Base-by-base conservation (phyloP, 202 grass and related monocot genomes). In the Saccharum hybrid region DNA sequence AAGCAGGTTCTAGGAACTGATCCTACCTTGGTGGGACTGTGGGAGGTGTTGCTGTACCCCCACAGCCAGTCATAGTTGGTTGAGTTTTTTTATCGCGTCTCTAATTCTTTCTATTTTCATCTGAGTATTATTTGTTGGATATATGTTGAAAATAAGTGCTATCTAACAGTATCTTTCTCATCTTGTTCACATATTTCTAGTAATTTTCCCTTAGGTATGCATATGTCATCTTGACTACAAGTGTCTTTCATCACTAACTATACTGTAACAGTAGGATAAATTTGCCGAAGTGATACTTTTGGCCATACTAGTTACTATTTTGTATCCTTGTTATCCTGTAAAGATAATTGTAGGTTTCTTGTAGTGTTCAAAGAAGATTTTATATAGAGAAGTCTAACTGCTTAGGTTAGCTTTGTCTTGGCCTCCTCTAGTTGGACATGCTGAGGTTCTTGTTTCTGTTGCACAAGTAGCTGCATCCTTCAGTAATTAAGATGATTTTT, bases 281-380 rank as follows among this genome's bases (percentile, higher is more conserved):
- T 63, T 63, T 63, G 61, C 23, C 1, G 1, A 0, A 10, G 23
- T 61, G 21, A 22, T 64, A 31, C 26, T 63, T 63, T 31, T 14
- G 10, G 61, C 7, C 10, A 63, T 13, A 51, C 46, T 52, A 52
- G 15, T 52, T 52, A 7, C 4, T 57, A 52, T 71, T n/a, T 28
- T 71, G 6, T 71, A 30, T 61, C 51, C 13, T 39, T 3, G 3
- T 13, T 83, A 3, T 66, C 3, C 15, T 75, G 7, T 83, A 28
- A n/a, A n/a, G n/a, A n/a, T n/a, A n/a, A n/a, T n/a, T n/a, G n/a
- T 66, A 42, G 37, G 75, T 78, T 80, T 87, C 51, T 63, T 71
- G 10, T 82, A 60, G 36, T 70, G 51, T 71, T 56, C 38, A 7
- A 21, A 65, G 5, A 6, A 62, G 26, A 30, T 36, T 71, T 38